Conservation (phyloP, 352 stramenopile genomes). For the Phytophthora uliginosa region DNA sequence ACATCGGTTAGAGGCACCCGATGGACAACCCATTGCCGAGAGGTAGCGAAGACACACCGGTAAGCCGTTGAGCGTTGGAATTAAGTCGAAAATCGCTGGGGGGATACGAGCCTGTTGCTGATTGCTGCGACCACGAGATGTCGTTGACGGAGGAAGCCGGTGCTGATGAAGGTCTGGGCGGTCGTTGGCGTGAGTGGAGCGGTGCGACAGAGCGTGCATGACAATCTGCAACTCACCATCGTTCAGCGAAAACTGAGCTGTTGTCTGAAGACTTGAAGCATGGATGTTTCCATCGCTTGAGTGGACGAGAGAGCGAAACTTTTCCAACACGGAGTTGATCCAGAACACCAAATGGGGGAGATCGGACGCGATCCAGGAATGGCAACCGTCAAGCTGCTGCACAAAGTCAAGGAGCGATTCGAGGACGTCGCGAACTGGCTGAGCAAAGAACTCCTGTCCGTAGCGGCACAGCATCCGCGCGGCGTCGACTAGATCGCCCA, state of each 20-base stretch:
- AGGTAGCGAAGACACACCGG: conserved; percentile 13
- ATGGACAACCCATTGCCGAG: conserved; percentile 16
- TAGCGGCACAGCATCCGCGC: conserved; percentile 16
- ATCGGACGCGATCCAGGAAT: conserved; percentile 14
- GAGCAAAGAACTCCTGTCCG: conserved; percentile 12
- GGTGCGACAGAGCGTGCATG: conserved; percentile 17
- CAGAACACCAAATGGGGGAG: conserved; percentile 22
- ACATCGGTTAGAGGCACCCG: not conserved
- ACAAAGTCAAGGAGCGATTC: conserved; percentile 25
- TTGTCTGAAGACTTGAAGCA: conserved; percentile 2
- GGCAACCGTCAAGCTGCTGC: conserved; percentile 20
- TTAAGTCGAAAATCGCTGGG: conserved; percentile 14
- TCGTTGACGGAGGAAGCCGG: not conserved
- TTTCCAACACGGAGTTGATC: conserved; percentile 21
- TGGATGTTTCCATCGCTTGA: conserved; percentile 11
- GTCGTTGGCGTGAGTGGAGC: not conserved
- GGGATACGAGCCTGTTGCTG: conserved; percentile 17
- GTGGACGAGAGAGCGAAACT: conserved; percentile 18
- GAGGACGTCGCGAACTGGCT: conserved; percentile 14
- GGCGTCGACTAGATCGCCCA: conserved; percentile 14
- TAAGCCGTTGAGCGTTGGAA: conserved; percentile 11
- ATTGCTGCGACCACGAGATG: not conserved
- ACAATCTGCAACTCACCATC: conserved; percentile 21
- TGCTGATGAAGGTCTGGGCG: not conserved
- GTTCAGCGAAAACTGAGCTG: conserved; percentile 15